Base-by-base conservation (phyloP, 1,139 yeast genomes). In the Lodderomyces parapsilosis region DNA sequence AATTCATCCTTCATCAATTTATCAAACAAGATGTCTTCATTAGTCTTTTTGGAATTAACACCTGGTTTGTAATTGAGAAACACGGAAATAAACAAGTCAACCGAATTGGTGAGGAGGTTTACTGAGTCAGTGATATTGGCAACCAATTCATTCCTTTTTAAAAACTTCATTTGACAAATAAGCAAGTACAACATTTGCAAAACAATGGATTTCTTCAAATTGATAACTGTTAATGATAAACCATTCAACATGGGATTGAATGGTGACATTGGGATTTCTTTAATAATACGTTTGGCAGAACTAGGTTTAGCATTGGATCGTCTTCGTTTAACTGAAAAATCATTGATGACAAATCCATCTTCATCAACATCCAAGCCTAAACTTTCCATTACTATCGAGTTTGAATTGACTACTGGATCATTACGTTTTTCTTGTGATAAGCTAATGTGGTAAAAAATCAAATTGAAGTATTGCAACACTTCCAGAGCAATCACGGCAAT, bases 301-400 rank as follows among this genome's bases (percentile, higher is more conserved):
- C 40, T 52, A 35, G 44, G 45, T 35, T 44, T 48, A 9, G 45
- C 41, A 23, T 43, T 42, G 1, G 47, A 35, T 46, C 62, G 60
- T 44, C 74, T 58, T 47, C 76, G 54, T 48, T 71, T 72, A 3
- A 67, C 75, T 11, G 71, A 66, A 46, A 72, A 72, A 52, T 72
- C 78, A 49, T 73, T 73, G 11, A 73, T 71, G 2, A 73, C 74
- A 55, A 71, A 71, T 13, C 78, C 78, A 50, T 73, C 77, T 41
- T 72, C 77, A 49, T 72, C 78, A 10, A 65, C 66, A 50, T 64
- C 68, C 22, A 65, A 47, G 14, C 67, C 69, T 40, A 63, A 57
- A 46, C 65, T 62, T 43, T 59, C 65, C 57, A 65, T 56, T 6
- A 63, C 63, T 1, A 59, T 61, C 10, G 62, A 56, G 44, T 60